These are phyloP conservation scores for Suillus brevipes DNA, from an alignment of 768 basidiomycete genomes.

Conservation along the genomic window DNA sequence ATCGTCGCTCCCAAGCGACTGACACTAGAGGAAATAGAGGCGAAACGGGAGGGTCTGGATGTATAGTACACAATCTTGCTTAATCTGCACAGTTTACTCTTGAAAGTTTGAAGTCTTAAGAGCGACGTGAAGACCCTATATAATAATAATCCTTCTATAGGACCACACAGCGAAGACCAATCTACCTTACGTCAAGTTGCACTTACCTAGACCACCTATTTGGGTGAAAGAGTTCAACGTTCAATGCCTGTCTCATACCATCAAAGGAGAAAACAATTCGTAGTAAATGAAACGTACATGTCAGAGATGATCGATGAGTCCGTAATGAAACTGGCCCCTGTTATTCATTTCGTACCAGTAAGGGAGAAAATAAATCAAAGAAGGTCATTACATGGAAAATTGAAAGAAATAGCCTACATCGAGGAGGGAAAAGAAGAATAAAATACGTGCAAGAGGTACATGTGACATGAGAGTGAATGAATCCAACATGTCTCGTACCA, in stretches of 20 bases:
- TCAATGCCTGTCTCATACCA: neutral
- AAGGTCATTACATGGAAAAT: no score
- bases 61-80: conserved; percentile 26
- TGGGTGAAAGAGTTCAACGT: neutral
- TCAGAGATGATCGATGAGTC: neutral
- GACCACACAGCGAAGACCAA: neutral
- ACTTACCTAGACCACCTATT: neutral
- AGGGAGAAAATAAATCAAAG: neutral
- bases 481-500: neutral
- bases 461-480: neutral
- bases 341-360: neutral
- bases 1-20: conserved; percentile 34
- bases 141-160: neutral
- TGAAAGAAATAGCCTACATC: neutral
- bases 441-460: neutral
- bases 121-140: neutral
- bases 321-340: neutral
- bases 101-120: conserved; percentile 14
- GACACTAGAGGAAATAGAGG: conserved; percentile 25
- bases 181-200: neutral
- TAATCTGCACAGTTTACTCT: conserved; percentile 28
- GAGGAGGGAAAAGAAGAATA: neutral
- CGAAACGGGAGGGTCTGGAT: conserved; percentile 16
- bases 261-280: neutral
- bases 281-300: neutral